These are phyloP conservation scores for Hypoxylon rickii DNA, from an alignment of 495 filamentous ascomycete genomes.

Conservation along the genomic window DNA sequence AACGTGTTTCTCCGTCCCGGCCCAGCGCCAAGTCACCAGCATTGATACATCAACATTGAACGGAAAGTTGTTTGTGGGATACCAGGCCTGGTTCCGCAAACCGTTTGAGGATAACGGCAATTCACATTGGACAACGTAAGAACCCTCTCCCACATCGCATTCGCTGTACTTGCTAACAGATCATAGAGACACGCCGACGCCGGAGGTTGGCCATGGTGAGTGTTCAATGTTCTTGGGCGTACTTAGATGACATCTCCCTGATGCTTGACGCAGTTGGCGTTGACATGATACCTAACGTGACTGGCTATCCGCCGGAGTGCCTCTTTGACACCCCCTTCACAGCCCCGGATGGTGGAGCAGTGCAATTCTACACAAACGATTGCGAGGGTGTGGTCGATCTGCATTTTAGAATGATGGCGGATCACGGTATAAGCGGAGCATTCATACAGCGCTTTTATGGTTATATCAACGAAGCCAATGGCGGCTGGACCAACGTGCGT, in stretches of 20 bases:
- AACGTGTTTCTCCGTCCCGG: not conserved
- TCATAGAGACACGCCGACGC: constrained; percentile 25
- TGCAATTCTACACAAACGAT: constrained; percentile 40
- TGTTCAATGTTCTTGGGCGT: not conserved
- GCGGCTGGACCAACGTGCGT: constrained; percentile 34
- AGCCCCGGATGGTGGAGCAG: constrained; percentile 20
- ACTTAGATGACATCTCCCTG: not conserved
- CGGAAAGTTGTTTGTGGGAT: constrained; percentile 39
- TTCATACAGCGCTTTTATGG: constrained; percentile 41
- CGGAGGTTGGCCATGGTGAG: constrained; percentile 32
- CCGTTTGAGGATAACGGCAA: constrained; percentile 37
- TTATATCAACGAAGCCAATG: constrained; percentile 37
- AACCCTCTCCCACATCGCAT: not conserved
- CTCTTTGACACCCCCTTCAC: constrained; percentile 39
- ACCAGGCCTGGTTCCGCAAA: constrained; percentile 41
- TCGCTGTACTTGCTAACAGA: constrained; percentile 6
- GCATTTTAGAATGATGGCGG: constrained; percentile 41
- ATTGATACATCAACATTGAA: constrained; percentile 38
- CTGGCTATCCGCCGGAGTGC: constrained; percentile 39
- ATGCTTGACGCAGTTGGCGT: constrained; percentile 26
- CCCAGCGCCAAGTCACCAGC: constrained; percentile 15
- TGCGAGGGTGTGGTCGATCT: constrained; percentile 42
- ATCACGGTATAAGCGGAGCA: constrained; percentile 40
- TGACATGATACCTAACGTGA: constrained; percentile 40
- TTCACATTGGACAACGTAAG: constrained; percentile 39